phyloP scores from a whole-genome alignment of 2,329 filamentous ascomycete species.

The Simplicillium aogashimaense region DNA sequence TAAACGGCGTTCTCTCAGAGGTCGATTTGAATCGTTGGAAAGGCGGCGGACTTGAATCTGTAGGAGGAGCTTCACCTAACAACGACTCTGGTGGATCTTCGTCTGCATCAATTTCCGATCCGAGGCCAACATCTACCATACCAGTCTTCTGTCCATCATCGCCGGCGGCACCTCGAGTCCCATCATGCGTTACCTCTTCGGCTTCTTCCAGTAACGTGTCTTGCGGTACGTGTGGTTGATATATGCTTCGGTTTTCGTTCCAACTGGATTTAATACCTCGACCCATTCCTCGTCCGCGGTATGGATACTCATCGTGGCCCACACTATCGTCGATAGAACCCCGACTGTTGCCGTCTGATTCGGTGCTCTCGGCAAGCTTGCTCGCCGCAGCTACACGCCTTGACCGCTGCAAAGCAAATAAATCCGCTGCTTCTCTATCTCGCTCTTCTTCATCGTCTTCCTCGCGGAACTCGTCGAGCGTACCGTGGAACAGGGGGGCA shows the following conservation, averaged over 20 bases:
- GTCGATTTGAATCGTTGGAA: constrained; percentile 48
- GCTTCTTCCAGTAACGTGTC: constrained; percentile 29
- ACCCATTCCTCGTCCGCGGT: constrained; percentile 36
- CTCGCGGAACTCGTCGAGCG: constrained; percentile 81
- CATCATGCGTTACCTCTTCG: constrained; percentile 22
- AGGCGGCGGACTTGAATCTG: constrained; percentile 46
- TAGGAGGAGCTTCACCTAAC: constrained; percentile 36
- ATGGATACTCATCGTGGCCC: constrained; percentile 19
- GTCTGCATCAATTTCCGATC: constrained; percentile 51
- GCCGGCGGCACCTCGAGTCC: constrained; percentile 20
- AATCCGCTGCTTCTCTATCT: constrained; percentile 85
- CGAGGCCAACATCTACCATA: constrained; percentile 82
- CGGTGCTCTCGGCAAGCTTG: constrained; percentile 75
- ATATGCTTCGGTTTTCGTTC: constrained; percentile 41
- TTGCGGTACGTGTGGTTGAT: constrained; percentile 15
- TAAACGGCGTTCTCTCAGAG: constrained; percentile 26
- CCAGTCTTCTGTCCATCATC: constrained; percentile 39
- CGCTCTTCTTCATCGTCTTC: constrained; percentile 89
- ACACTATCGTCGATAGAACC: constrained; percentile 23
- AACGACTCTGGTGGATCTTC: constrained; percentile 50
- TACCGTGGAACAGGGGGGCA: constrained; percentile 90
- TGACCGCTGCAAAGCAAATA: constrained; percentile 84
- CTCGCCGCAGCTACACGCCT: constrained; percentile 79
- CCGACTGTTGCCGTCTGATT: constrained; percentile 50
- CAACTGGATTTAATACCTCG: constrained; percentile 55